Evolutionary conservation across 176 grass and related monocot species (phyloP), one percentile per base, ranked within the genome.

Genomic region (Otatea glauca): DNA sequence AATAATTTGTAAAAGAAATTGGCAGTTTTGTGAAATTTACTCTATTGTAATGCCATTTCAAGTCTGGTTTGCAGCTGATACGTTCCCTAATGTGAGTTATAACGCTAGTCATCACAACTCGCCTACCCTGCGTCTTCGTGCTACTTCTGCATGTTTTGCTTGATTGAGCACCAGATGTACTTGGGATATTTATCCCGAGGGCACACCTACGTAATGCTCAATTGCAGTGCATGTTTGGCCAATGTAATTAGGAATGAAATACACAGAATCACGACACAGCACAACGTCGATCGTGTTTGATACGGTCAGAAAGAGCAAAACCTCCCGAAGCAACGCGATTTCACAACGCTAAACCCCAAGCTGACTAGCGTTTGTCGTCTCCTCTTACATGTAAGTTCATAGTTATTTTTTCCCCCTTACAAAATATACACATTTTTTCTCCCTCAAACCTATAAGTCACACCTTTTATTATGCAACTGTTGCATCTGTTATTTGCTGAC

Each of bases 401-500:
- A 66, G 37, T 55, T 0, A 8, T 65, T 50, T 23, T 13, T 65
- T 50, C 17, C 9, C 21, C 70, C 59, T 35, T 16, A 15, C 9
- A 51, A 5, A 20, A 55, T 83, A 35, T 78, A 38, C 38, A 88
- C 74, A 21, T 25, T 15, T 71, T 14, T 82, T 62, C 49, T 8
- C 49, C 49, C 9, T 38, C 18, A 9, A 56, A 60, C 21, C 25
- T 58, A n/a, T 1, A 65, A 65, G 24, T 32, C 15, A 7, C 6
- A 6, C 38, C 38, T 39, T 69, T 29, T 45, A 70, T 60, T 15
- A 14, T 18, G 45, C 21, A 78, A 24, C 66, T 58, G 53, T 66
- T 76, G 44, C 81, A 69, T 76, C 23, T 77, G 32, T 23, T 62
- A 43, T 82, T 74, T 47, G 61, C 14, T 65, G 48, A 32, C 72